Base-by-base conservation (phyloP, 164 flowering plant genomes). In the Akebia trifoliata region DNA sequence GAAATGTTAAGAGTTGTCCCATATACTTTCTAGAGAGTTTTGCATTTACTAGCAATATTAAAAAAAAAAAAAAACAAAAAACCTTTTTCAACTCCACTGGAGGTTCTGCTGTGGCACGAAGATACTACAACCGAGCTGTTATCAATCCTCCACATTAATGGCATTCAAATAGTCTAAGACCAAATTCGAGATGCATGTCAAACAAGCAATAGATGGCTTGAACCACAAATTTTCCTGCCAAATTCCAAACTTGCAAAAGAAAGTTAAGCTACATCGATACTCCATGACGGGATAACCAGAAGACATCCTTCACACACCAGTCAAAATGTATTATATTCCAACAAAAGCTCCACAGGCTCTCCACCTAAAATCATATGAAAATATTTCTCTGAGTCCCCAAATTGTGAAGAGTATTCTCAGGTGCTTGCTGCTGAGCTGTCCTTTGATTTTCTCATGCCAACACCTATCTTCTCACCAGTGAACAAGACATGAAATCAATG, bases 181-280 rank as follows among this genome's bases (percentile, higher is more conserved):
- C 76, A 72, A 58, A 61, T 71, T 72, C 51, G 55, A 64, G 61
- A 63, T 64, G 62, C 70, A 66, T 66, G 71, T 67, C 75, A 78
- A 72, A 72, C 69, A 74, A 72, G 76, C 76, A 75, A 56, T 72
- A 67, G 72, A 71, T 56, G 63, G 60, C 78, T 54, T 53, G 59
- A 72, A 74, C 62, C 72, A 74, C 57, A 72, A n/a, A 49, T 42
- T 53, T 51, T 45, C 43, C 45, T 65, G 73, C 74, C 73, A 54
- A 59, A 69, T 71, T 67, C 54, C 69, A 65, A 62, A 67, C 60
- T 60, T 62, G 56, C 75, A 64, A 61, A 65, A 61, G 59, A 55
- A 58, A 51, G 62, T 62, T 43, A 57, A 42, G 62, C 60, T 57
- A 67, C 46, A 67, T 55, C 40, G 69, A 25, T 72, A 65, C 48